A percentile compares a stretch with the other conserved stretches of the same genome.
Conservation (phyloP, 768 basidiomycete genomes). For the Agrocybe pediades region DNA sequence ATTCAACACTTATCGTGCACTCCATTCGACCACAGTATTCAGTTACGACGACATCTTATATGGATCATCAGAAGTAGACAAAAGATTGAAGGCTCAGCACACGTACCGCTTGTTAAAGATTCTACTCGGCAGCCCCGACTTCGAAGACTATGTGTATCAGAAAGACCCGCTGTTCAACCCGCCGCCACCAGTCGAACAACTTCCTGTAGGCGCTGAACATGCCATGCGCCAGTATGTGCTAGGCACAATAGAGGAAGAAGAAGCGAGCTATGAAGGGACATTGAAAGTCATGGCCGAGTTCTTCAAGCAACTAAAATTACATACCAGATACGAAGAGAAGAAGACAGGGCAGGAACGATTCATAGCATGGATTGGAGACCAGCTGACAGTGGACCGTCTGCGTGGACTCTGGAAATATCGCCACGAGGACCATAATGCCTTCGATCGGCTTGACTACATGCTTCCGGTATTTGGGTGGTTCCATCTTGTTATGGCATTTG, state of each 20-base stretch:
- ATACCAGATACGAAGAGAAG: constrained; percentile 20
- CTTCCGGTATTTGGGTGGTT: constrained; percentile 39
- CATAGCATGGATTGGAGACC: constrained; percentile 35
- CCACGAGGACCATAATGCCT: constrained; percentile 36
- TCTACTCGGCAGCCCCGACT: constrained; percentile 28
- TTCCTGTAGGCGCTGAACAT: not conserved
- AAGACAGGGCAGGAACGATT: constrained; percentile 22
- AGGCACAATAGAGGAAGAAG: constrained; percentile 33
- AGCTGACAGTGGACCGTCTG: constrained; percentile 36
- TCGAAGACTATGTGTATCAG: constrained; percentile 28
- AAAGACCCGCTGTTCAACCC: constrained; percentile 17
- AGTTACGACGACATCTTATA: constrained; percentile 11
- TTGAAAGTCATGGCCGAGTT: constrained; percentile 28
- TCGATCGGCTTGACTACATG: constrained; percentile 38
- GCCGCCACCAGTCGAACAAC: constrained; percentile 18
- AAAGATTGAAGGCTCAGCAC: too few relatives aligned
- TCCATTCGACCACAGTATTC: constrained; percentile 24
- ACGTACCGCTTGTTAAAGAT: constrained; percentile 24
- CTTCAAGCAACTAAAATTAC: constrained; percentile 28
- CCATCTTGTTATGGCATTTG: constrained; percentile 40
- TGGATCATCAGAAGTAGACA: not conserved
- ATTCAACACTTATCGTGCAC: constrained; percentile 20
- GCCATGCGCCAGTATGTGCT: constrained; percentile 26
- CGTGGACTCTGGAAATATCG: constrained; percentile 36
- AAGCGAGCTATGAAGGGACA: constrained; percentile 44